Conservation (phyloP, 331 rosid genomes). For the Quercus phellos region DNA sequence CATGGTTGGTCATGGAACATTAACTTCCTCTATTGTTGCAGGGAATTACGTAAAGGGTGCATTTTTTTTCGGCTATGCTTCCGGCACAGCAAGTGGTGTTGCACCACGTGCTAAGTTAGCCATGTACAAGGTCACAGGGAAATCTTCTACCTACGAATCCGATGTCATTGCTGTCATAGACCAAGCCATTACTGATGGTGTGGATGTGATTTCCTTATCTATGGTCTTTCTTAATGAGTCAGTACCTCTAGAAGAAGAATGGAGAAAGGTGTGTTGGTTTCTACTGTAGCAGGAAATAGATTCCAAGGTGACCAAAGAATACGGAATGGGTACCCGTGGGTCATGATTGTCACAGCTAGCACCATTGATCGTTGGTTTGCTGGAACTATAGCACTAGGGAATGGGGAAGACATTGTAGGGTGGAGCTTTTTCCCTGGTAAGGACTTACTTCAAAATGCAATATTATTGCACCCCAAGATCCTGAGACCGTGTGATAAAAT, state of each 20-base stretch:
- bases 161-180: conserved; percentile 31
- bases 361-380: conserved; percentile 20
- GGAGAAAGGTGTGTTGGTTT: conserved; percentile 24
- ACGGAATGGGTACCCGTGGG: conserved; percentile 32
- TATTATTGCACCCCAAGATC: not conserved
- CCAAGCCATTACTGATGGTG: conserved; percentile 32
- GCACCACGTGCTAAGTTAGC: too few species aligned
- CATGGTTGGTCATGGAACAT: too few species aligned
- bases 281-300: conserved; percentile 22
- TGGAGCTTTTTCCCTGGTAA: conserved; percentile 44
- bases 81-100: too few species aligned
- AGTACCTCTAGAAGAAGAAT: conserved; percentile 19
- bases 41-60: too few species aligned
- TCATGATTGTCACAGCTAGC: conserved; percentile 21
- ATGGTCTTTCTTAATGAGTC: not conserved
- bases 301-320: not conserved
- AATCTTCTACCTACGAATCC: not conserved
- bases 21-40: too few species aligned
- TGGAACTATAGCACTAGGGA: conserved; percentile 18
- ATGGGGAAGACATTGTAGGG: conserved; percentile 24
- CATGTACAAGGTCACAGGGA: too few species aligned
- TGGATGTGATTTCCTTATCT: conserved; percentile 31
- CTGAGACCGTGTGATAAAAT: too few species aligned
- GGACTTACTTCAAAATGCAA: too few species aligned
- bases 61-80: too few species aligned